Conservation (phyloP, 2,329 filamentous ascomycete species). For the Pseudogymnoascus sp. region DNA sequence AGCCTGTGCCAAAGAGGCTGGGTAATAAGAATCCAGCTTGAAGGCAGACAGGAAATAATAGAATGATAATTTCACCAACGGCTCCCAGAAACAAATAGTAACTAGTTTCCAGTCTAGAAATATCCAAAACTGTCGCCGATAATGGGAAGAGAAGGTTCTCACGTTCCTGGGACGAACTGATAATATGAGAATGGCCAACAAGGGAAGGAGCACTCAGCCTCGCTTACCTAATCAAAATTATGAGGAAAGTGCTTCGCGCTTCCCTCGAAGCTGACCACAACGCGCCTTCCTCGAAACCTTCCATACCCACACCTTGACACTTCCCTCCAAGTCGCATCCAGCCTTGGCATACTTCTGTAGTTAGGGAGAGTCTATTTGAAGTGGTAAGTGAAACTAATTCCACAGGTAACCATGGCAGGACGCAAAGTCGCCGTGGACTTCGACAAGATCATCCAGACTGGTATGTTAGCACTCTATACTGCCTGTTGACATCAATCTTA, state of each 20-base stretch:
- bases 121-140: not conserved
- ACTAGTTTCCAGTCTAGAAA: not conserved
- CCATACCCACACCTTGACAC: not conserved
- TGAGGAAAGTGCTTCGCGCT: not conserved
- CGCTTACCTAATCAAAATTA: conserved; percentile 6
- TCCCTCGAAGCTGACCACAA: not conserved
- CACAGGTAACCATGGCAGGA: conserved; percentile 22
- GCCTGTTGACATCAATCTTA: not conserved
- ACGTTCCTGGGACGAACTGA: not conserved
- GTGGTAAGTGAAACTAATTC: conserved; percentile 8
- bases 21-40: not conserved
- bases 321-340: not conserved
- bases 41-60: not conserved
- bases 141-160: not conserved
- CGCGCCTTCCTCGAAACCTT: conserved; percentile 1
- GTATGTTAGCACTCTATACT: conserved; percentile 15
- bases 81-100: not conserved
- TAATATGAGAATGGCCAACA: not conserved
- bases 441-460: conserved; percentile 27
- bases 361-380: not conserved
- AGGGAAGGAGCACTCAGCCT: not conserved
- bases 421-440: conserved; percentile 26
- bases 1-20: not conserved
- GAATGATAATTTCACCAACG: not conserved
- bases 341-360: not conserved